Base-by-base conservation (phyloP, 2,329 filamentous ascomycete species). In the Tolypocladium guangdongense region DNA sequence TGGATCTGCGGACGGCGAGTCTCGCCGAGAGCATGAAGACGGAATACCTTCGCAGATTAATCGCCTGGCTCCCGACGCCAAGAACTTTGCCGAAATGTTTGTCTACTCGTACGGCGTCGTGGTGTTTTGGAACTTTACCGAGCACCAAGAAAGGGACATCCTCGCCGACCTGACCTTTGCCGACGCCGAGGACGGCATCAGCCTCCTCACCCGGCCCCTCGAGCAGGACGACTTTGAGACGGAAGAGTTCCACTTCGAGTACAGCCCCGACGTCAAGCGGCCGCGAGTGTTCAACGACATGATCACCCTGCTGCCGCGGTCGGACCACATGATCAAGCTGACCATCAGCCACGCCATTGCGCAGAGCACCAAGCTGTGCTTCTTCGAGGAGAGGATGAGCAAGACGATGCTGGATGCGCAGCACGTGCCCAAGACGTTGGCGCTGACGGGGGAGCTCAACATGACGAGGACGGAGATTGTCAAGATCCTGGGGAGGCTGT, bases 81-180 rank as follows among this genome's bases (percentile, higher is more conserved):
- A 92, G 63, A 80, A 84, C 53, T 90, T 95, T 65, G 92, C 89
- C 43, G 93, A 99, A 71, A 89, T 97, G 82, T 97, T 96, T 66
- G 86, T 99, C 62, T 97, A 95, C 69, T 92, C 88, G 18, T 99
- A 99, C 65, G 93, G 93, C 22, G 92, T 99, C 0, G 92, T 93
- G 0, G 93, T 99, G 6, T 96, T 99, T 67, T 99, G 93, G 93
- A 99, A 99, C 68, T 96, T 99, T 62, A 92, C 89, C 12, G 91
- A 96, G 68, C 82, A 86, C 59, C 93, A 99, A 67, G 93, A 99
- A 68, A 96, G 96, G 70, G 91, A 96, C 63, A 89, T 97, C 48
- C 80, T 99, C 24, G 93, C 93, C 39, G 93, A 99, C 68, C 75
- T 99, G 52, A 93, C 90, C 1, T 97, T 99, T 71, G 88, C 88